Evolutionary conservation across 345 rosid genomes (phyloP).

Genomic region (Rhizophora apiculata): DNA sequence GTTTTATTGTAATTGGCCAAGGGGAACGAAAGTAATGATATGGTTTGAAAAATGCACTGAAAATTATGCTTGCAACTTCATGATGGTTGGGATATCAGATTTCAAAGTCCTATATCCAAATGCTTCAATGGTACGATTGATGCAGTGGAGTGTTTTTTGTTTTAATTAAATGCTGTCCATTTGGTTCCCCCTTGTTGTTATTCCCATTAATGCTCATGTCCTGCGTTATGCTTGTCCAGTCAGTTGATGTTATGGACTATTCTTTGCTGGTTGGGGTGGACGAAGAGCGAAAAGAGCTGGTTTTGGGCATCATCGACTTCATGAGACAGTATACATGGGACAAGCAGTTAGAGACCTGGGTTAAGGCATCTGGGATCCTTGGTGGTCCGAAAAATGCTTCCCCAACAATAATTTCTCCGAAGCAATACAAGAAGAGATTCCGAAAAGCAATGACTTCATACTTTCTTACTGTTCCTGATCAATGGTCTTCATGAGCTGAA

Average conservation of each 20-base stretch:
- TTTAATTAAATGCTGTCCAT: neutral
- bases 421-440: constrained; percentile 90
- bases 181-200: neutral
- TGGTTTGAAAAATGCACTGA: too few species aligned
- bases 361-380: constrained; percentile 80
- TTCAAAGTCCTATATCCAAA: too few species aligned
- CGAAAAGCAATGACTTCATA: constrained; percentile 93
- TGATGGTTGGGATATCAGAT: too few species aligned
- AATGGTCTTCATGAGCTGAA: constrained; percentile 65
- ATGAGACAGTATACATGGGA: constrained; percentile 99
- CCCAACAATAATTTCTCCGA: constrained; percentile 86
- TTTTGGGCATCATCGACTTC: constrained; percentile 93
- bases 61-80: too few species aligned
- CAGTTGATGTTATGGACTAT: constrained; percentile 92
- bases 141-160: too few species aligned
- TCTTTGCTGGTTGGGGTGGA: constrained; percentile 96
- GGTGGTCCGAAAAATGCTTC: constrained; percentile 81
- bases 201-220: neutral
- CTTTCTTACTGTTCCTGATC: constrained; percentile 89
- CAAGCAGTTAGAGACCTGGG: constrained; percentile 98
- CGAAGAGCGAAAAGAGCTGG: constrained; percentile 77
- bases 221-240: constrained; percentile 35
- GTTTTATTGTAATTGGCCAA: too few species aligned
- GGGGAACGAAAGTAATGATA: too few species aligned
- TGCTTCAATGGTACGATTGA: too few species aligned